Base-by-base conservation (phyloP, 2,329 filamentous ascomycete species). In the Leptoxyphium fumago region DNA sequence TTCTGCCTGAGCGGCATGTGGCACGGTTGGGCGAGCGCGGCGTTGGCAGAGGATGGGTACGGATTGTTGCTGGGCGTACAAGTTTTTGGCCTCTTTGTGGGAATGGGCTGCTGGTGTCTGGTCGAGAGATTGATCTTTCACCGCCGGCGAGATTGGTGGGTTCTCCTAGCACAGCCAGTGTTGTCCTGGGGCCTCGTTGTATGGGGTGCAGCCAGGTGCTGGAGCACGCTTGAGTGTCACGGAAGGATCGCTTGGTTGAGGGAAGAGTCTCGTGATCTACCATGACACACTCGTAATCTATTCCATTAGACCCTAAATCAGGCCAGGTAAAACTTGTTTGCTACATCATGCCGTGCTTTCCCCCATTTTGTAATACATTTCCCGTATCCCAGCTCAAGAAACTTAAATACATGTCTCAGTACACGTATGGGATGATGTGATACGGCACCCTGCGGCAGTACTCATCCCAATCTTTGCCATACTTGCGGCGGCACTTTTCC, bases 401-500 rank as follows among this genome's bases (percentile, higher is more conserved):
- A 7, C 21, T 26, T 26, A 26, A 26, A 7, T 26, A 26, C 21
- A 26, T 4, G 21, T 26, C 32, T 36, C 50, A 95, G 66, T 95
- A 95, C 14, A 95, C 68, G 30, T 83, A 83, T 5, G 89, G 89
- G 36, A 95, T 65, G 53, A 96, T 93, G 58, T 80, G 76, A 63
- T 75, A 94, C 47, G 73, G 78, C 39, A 95, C 89, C 59, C 79
- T 74, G 64, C 80, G 78, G 64, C 83, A 87, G 65, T 95, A 96
- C 65, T 78, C 75, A 50, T 87, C 77, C 88, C 89, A 96, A 59
- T 95, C 87, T 53, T 80, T 80, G 21, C 88, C 88, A 58, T 96
- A 96, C 72, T 96, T 96, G 59, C 75, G 75, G 50, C 75, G 71
- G 64, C 89, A 96, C 71, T 94, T 94, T 61, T 85, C 83, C 53